These are phyloP conservation scores for Phialophora macrospora DNA, from an alignment of 2,329 filamentous ascomycete genomes.

Conservation along the genomic window DNA sequence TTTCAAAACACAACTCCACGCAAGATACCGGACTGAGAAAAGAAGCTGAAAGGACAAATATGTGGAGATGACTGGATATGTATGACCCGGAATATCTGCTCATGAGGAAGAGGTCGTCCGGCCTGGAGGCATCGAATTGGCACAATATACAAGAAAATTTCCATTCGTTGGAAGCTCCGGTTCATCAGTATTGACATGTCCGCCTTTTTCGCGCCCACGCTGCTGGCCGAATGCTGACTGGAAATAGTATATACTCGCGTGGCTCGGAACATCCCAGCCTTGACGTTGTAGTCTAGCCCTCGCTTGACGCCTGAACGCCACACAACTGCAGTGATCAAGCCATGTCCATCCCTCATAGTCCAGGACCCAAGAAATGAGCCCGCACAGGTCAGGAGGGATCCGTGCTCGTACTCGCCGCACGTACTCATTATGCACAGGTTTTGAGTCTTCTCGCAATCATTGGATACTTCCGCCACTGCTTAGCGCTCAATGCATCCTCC, in stretches of 20 bases:
- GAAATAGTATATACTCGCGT: background rate
- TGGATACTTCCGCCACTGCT: background rate
- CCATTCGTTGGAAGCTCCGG: background rate
- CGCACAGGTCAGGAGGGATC: background rate
- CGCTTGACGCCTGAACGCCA: background rate
- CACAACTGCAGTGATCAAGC: background rate
- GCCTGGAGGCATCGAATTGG: background rate
- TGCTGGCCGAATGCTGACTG: background rate
- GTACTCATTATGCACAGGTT: background rate
- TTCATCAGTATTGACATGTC: constrained; percentile 1
- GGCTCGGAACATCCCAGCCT: no score
- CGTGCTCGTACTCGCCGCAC: background rate
- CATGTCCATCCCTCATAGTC: background rate
- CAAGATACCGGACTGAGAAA: background rate
- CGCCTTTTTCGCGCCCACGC: background rate
- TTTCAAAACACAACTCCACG: background rate
- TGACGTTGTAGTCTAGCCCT: background rate
- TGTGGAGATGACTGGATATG: background rate
- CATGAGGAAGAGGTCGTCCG: background rate
- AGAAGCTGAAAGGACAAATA: background rate
- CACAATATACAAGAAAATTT: no score
- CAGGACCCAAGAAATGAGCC: background rate
- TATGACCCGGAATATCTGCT: background rate
- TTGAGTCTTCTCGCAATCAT: background rate
- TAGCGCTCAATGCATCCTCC: background rate